Evolutionary conservation across 2,329 filamentous ascomycete genomes (phyloP).

Genomic region (Talaromyces sp.): DNA sequence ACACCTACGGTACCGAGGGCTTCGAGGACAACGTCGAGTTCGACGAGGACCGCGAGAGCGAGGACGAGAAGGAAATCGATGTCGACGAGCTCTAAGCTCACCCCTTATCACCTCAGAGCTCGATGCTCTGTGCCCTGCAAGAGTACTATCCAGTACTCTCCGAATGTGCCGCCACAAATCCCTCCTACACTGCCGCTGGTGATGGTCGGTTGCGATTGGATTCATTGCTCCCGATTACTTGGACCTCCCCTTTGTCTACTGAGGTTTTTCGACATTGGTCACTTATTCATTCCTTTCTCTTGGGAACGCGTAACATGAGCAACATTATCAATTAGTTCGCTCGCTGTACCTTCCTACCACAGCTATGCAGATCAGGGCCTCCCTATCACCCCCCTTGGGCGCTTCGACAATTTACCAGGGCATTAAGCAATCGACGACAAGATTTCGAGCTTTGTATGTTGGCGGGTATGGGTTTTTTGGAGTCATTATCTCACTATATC

Average conservation of each 20-base stretch:
- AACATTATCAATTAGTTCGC: constrained; percentile 10
- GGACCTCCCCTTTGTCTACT: constrained; percentile 10
- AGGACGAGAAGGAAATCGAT: constrained; percentile 79
- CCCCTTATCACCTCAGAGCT: constrained; percentile 24
- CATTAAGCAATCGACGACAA: constrained; percentile 33
- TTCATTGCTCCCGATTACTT: constrained; percentile 16
- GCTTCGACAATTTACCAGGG: constrained; percentile 29
- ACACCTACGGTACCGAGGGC: constrained; percentile 84
- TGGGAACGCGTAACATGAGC: constrained; percentile 17
- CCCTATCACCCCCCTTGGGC: constrained; percentile 17
- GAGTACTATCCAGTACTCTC: constrained; percentile 28
- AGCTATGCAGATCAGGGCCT: constrained; percentile 16
- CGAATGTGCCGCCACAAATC: constrained; percentile 23
- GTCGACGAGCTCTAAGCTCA: constrained; percentile 85
- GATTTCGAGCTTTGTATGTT: constrained; percentile 20
- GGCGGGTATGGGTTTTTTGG: constrained; percentile 19
- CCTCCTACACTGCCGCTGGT: constrained; percentile 21
- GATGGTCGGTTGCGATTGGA: constrained; percentile 17
- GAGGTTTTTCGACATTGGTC: constrained; percentile 13
- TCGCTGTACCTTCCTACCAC: constrained; percentile 14
- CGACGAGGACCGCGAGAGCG: constrained; percentile 80
- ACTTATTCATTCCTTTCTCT: constrained; percentile 10
- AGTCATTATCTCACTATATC: constrained; percentile 9
- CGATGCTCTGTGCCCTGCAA: constrained; percentile 36
- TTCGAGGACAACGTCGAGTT: constrained; percentile 99